These are phyloP conservation scores for Pseudopithomyces chartarum DNA, from an alignment of 2,329 filamentous ascomycete species.

Conservation along the genomic window DNA sequence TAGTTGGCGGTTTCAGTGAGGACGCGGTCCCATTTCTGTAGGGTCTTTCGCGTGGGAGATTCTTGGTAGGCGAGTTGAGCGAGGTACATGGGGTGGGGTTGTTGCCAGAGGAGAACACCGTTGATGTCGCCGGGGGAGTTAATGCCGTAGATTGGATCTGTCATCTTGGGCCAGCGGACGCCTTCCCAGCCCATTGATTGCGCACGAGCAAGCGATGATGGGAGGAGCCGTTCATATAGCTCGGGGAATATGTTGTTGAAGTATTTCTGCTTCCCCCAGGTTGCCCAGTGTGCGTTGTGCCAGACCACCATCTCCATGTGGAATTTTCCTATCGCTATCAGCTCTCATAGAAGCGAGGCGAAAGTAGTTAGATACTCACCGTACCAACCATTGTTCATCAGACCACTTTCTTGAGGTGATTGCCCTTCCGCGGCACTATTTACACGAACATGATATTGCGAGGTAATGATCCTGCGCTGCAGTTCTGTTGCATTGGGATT, in stretches of 20 bases:
- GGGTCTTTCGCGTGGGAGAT: conserved; percentile 49
- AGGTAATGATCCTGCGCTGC: conserved; percentile 59
- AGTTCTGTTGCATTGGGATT: conserved; percentile 54
- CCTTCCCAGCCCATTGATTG: conserved; percentile 45
- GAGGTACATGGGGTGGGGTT: conserved; percentile 65
- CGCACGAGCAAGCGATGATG: conserved; percentile 41
- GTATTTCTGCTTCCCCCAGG: conserved; percentile 50
- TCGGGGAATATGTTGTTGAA: conserved; percentile 52
- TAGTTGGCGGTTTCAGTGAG: conserved; percentile 61
- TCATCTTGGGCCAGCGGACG: conserved; percentile 62
- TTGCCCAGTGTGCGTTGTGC: conserved; percentile 58
- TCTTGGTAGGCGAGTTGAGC: conserved; percentile 61
- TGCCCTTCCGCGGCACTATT: conserved; percentile 54
- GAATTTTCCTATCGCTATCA: conserved; percentile 51
- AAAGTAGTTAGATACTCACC: conserved; percentile 18
- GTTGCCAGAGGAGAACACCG: conserved; percentile 65
- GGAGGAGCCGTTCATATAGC: conserved; percentile 56
- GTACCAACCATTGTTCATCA: conserved; percentile 62
- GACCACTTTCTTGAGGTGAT: conserved; percentile 54
- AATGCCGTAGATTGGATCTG: conserved; percentile 57
- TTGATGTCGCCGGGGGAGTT: conserved; percentile 66
- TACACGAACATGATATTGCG: conserved; percentile 59
- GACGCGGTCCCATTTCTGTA: conserved; percentile 60
- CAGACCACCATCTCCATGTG: conserved; percentile 61
- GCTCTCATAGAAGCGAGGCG: not conserved